Percentiles rank a stretch among this genome's conserved stretches.
Evolutionary conservation across 2,329 filamentous ascomycete genomes (phyloP).

Genomic region (Xylariaceae sp.): DNA sequence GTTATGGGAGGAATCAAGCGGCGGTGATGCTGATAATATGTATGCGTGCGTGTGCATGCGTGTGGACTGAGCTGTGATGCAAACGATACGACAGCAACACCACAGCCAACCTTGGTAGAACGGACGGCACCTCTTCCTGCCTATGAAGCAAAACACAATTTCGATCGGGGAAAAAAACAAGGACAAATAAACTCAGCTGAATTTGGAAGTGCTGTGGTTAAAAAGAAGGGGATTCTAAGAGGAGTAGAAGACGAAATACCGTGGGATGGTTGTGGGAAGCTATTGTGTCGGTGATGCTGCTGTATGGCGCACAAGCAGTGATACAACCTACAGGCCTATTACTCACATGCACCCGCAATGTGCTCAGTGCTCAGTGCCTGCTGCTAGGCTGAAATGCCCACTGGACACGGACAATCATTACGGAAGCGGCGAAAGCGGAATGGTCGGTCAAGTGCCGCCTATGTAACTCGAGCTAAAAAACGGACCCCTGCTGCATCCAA

Average conservation of each 20-base stretch:
- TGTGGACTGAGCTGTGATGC: constrained; percentile 21
- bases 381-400: background rate
- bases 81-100: constrained; percentile 22
- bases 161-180: background rate
- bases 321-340: background rate
- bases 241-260: background rate
- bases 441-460: constrained; percentile 4
- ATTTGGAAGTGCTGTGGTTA: background rate
- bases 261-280: background rate
- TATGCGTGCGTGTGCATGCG: too few relatives aligned
- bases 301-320: background rate
- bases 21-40: constrained; percentile 18
- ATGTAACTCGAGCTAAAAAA: constrained; percentile 7
- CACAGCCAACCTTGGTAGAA: constrained; percentile 8
- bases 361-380: background rate
- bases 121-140: background rate
- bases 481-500: constrained; percentile 7
- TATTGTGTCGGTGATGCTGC: background rate
- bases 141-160: constrained; percentile 12
- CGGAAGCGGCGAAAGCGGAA: constrained; percentile 30
- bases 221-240: background rate
- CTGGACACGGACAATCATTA: constrained; percentile 7
- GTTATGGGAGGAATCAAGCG: constrained; percentile 18
- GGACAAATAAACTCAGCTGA: background rate
- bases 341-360: background rate